These are phyloP conservation scores for Dothistroma pini DNA, from an alignment of 2,329 filamentous ascomycete species.

Conservation along the genomic window DNA sequence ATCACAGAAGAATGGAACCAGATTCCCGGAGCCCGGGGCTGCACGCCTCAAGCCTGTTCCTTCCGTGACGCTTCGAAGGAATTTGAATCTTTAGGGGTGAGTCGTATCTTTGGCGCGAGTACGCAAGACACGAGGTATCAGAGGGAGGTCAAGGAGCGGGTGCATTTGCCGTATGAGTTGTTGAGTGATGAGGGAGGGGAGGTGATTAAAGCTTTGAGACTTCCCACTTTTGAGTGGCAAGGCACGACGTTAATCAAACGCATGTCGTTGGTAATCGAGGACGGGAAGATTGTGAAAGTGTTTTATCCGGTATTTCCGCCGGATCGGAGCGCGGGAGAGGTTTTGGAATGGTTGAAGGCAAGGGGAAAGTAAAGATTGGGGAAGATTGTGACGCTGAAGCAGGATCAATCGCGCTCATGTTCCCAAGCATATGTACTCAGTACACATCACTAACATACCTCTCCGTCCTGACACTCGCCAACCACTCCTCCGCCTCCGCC, in stretches of 20 bases:
- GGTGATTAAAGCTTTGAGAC: constrained; percentile 33
- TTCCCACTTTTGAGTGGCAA: constrained; percentile 43
- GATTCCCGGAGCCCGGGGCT: constrained; percentile 44
- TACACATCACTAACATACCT: constrained; percentile 46
- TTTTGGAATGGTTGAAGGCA: constrained; percentile 33
- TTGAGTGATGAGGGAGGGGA: constrained; percentile 40
- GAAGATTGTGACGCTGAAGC: not conserved
- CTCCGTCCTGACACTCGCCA: constrained; percentile 44
- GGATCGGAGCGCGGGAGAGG: constrained; percentile 39
- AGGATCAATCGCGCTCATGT: no score
- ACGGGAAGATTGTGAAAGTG: constrained; percentile 40
- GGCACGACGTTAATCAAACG: constrained; percentile 38
- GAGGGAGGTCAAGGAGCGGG: constrained; percentile 36
- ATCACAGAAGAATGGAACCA: constrained; percentile 42
- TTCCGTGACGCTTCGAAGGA: constrained; percentile 38
- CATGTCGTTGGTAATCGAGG: constrained; percentile 38
- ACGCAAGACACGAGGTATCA: constrained; percentile 43
- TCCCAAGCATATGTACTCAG: not conserved
- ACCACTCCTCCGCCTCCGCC: constrained; percentile 42
- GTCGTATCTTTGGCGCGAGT: constrained; percentile 39
- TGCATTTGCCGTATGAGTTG: constrained; percentile 41
- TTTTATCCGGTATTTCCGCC: constrained; percentile 46
- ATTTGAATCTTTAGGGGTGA: constrained; percentile 32
- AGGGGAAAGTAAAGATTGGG: constrained; percentile 1
- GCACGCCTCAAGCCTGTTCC: constrained; percentile 44